Evolutionary conservation across 179 eudicot genomes (phyloP).

Genomic region (Silene coronaria): DNA sequence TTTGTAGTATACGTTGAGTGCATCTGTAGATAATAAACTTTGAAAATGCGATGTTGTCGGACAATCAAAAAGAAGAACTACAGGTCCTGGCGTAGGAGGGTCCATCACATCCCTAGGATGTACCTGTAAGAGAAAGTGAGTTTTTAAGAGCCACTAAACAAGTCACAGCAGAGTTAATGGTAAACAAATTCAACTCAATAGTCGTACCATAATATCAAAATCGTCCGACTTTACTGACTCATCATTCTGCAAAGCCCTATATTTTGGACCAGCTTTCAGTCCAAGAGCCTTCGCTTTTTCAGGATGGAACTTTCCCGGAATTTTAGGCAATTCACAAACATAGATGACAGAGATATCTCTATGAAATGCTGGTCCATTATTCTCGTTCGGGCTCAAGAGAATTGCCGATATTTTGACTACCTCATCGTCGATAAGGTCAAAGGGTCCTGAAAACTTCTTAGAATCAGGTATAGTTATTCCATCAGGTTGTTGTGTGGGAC

Average conservation of each 20-base stretch:
- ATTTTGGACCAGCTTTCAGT: slow-evolving; percentile 71
- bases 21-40: slow-evolving; percentile 40
- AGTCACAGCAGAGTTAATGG: background rate
- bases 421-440: slow-evolving; percentile 66
- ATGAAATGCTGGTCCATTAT: slow-evolving; percentile 26
- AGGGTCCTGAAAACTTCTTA: slow-evolving; percentile 43
- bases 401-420: slow-evolving; percentile 85
- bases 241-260: slow-evolving; percentile 64
- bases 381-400: slow-evolving; percentile 47
- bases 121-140: slow-evolving; percentile 42
- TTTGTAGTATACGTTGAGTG: slow-evolving; percentile 48
- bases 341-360: slow-evolving; percentile 79
- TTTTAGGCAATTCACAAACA: slow-evolving; percentile 81
- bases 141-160: background rate
- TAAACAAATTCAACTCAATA: background rate
- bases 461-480: slow-evolving; percentile 32
- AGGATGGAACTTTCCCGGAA: slow-evolving; percentile 81
- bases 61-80: slow-evolving; percentile 81
- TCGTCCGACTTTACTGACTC: slow-evolving; percentile 65
- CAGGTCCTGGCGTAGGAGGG: slow-evolving; percentile 86
- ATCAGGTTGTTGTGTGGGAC: slow-evolving; percentile 36
- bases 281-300: slow-evolving; percentile 83
- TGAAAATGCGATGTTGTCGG: slow-evolving; percentile 68
- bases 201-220: slow-evolving; percentile 52
- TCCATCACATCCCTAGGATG: slow-evolving; percentile 83